phyloP scores from a whole-genome alignment of 2,329 filamentous ascomycete species.

The Arthrobotrys pseudoclavata region DNA sequence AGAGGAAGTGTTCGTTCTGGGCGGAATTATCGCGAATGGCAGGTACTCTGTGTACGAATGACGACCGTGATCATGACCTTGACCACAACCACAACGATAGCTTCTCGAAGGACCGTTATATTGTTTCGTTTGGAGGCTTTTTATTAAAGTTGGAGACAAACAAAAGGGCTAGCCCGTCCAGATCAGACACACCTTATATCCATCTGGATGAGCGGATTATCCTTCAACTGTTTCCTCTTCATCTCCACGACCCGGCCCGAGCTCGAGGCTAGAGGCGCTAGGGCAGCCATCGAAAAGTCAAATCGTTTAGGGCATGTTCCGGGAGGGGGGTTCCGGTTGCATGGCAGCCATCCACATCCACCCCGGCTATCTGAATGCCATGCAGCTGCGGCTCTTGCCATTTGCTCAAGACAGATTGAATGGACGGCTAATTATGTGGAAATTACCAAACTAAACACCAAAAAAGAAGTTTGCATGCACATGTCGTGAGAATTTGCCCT shows the following conservation, averaged over 20 bases:
- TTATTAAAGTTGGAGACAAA: background rate
- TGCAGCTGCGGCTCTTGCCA: slow-evolving; percentile 44
- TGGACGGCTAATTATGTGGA: slow-evolving; percentile 35
- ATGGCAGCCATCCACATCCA: slow-evolving; percentile 24
- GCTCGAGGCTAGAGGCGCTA: slow-evolving; percentile 12
- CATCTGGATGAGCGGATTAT: slow-evolving; percentile 6
- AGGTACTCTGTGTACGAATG: slow-evolving; percentile 11
- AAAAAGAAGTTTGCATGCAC: background rate
- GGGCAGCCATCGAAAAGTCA: slow-evolving; percentile 16
- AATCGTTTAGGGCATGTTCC: slow-evolving; percentile 36
- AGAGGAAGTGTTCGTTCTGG: background rate
- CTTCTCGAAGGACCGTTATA: background rate
- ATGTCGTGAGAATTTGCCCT: slow-evolving; percentile 24
- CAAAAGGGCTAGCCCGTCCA: background rate
- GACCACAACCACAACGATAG: background rate
- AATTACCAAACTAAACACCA: slow-evolving; percentile 23
- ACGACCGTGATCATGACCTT: background rate
- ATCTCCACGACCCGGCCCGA: slow-evolving; percentile 36
- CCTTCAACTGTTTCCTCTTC: background rate
- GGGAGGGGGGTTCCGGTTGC: slow-evolving; percentile 35
- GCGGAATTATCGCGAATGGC: slow-evolving; percentile 27
- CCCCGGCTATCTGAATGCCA: slow-evolving; percentile 42
- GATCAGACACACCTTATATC: slow-evolving; percentile 22
- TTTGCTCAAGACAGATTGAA: slow-evolving; percentile 18
- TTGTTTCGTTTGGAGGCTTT: slow-evolving; percentile 4